phyloP scores from a whole-genome alignment of 352 stramenopile species.

The Pythium vanterpoolii region DNA sequence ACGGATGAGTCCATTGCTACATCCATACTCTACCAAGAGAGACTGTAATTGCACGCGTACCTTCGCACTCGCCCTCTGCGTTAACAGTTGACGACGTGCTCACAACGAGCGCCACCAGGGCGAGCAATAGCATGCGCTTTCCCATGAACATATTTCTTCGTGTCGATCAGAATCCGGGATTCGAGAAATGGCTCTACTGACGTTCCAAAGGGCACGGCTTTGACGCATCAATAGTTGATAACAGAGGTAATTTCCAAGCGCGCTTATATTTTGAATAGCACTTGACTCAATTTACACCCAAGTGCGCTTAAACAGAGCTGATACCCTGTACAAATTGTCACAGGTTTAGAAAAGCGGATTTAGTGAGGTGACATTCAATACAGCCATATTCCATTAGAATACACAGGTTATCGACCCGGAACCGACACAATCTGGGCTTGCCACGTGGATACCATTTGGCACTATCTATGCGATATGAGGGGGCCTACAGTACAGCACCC shows the following conservation, averaged over 20 bases:
- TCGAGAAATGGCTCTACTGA: slow-evolving; percentile 26
- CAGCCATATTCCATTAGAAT: not conserved
- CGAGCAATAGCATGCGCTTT: slow-evolving; percentile 59
- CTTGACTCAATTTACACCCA: not conserved
- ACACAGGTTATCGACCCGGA: slow-evolving; percentile 20
- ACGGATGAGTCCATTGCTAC: not conserved
- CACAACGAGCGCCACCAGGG: slow-evolving; percentile 63
- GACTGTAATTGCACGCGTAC: slow-evolving; percentile 34
- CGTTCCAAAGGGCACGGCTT: slow-evolving; percentile 13
- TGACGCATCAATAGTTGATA: slow-evolving; percentile 13
- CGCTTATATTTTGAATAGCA: slow-evolving; percentile 5
- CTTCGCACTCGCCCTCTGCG: slow-evolving; percentile 86
- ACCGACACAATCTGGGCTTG: slow-evolving; percentile 22
- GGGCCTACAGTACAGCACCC: slow-evolving; percentile 9
- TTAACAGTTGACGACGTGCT: slow-evolving; percentile 31
- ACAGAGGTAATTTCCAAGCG: slow-evolving; percentile 22
- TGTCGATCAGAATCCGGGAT: slow-evolving; percentile 15
- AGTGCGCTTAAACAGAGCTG: not conserved
- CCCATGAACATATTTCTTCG: slow-evolving; percentile 35
- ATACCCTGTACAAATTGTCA: not conserved
- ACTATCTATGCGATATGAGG: slow-evolving; percentile 16
- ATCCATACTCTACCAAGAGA: not conserved
- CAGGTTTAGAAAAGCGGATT: not conserved
- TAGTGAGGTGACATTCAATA: not conserved
- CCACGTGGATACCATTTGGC: slow-evolving; percentile 30